Evolutionary conservation across 306 rosid genomes (phyloP), one percentile per base, ranked within the genome.

Genomic region (Rosa persica): DNA sequence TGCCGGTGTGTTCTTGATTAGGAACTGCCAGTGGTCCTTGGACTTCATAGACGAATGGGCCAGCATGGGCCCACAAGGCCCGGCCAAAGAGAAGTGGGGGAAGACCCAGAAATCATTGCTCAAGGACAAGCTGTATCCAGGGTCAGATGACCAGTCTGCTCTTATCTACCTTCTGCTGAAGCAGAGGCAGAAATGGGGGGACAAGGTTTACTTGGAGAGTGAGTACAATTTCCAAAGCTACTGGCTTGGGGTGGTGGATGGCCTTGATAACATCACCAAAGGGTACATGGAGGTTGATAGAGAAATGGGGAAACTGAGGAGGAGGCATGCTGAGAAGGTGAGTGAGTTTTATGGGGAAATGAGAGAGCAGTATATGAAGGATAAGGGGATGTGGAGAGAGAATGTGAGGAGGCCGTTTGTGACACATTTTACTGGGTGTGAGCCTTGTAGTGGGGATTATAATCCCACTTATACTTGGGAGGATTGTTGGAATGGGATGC

Each of bases 1-100:
- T 80, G 98, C 98, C 30, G 97, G 97, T n/a, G 97, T 92, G 47
- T 92, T 92, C 61, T 58, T 95, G 20, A 92, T 92, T 4, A 76
- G 98, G 47, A 95, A 95, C 85, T 95, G 95, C 27, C 92, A 91
- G 82, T 92, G 98, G 98, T 84, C 98, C 22, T 68, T 92, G 87
- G 97, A 91, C 40, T 84, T 95, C 61, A 85, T 92, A 60, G 90
- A 91, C 0, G 81, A 44, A 5, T 95, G 98, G 98, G 91, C 92
- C 77, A 73, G 86, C 61, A 92, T 94, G 97, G 98, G 97, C 79
- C 98, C 97, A 49, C 95, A 87, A 20, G 83, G 83, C 0, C 89
- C 97, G 0, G 73, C 89, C 0, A 90, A 89, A 73, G 80, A 88
- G n/a, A 74, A 83, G 4, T 92, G 98, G 98, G 98, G 98, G 0